Evolutionary conservation across 2,329 filamentous ascomycete genomes (phyloP).

Genomic region (Pyricularia sp.): DNA sequence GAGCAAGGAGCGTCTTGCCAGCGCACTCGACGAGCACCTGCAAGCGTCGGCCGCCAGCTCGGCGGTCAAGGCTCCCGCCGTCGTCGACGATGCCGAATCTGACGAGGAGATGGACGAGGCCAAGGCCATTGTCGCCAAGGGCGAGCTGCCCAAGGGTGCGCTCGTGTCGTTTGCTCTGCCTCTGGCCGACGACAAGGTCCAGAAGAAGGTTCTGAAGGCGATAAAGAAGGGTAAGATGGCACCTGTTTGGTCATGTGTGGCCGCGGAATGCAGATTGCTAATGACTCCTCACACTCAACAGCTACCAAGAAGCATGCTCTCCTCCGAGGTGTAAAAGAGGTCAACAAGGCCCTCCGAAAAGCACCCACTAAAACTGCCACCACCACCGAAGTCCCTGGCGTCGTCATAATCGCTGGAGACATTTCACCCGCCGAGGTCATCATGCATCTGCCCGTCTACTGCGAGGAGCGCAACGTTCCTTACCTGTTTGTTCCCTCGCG

Average conservation of each 20-base stretch:
- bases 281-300: constrained; percentile 23
- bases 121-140: constrained; percentile 32
- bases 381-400: constrained; percentile 49
- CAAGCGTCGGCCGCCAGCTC: constrained; percentile 38
- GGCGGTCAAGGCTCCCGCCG: constrained; percentile 13
- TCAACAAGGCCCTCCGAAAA: constrained; percentile 96
- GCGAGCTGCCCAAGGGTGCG: constrained; percentile 25
- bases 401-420: constrained; percentile 90
- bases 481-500: constrained; percentile 92
- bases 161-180: constrained; percentile 77
- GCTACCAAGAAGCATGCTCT: constrained; percentile 91
- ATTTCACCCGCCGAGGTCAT: constrained; percentile 99
- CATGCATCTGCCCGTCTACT: constrained; percentile 91
- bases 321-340: constrained; percentile 97
- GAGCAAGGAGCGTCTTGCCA: constrained; percentile 56
- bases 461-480: constrained; percentile 94
- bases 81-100: constrained; percentile 7
- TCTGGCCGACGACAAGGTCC: constrained; percentile 64
- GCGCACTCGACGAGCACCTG: constrained; percentile 52
- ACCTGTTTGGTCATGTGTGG: neutral
- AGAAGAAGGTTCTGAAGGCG: constrained; percentile 52
- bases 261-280: neutral
- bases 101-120: constrained; percentile 28
- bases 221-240: constrained; percentile 44
- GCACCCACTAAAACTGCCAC: constrained; percentile 58